These are phyloP conservation scores for Kingdonia uniflora DNA, from an alignment of 164 flowering plant genomes.

Conservation along the genomic window DNA sequence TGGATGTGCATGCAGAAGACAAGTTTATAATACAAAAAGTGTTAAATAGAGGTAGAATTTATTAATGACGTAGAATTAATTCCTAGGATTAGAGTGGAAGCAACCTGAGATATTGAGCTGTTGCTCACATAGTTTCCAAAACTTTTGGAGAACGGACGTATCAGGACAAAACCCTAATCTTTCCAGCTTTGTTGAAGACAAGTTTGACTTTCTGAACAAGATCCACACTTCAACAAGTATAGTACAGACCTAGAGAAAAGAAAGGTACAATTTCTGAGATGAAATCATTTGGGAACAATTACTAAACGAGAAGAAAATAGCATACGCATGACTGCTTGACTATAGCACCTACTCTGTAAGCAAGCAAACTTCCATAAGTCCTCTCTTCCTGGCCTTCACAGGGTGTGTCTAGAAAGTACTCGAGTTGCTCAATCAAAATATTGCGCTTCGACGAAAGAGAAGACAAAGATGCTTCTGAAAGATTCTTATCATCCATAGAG, in stretches of 20 bases:
- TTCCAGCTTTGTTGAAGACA: constrained; percentile 59
- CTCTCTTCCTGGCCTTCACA: constrained; percentile 26
- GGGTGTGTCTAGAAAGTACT: constrained; percentile 31
- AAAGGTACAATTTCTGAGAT: constrained; percentile 3
- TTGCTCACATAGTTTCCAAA: constrained; percentile 77
- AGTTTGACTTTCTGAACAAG: constrained; percentile 56
- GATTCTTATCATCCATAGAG: constrained; percentile 39
- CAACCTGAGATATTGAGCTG: constrained; percentile 69
- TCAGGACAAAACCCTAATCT: constrained; percentile 64
- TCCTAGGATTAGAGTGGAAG: too few species aligned
- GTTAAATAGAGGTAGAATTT: too few species aligned
- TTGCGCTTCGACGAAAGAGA: constrained; percentile 57
- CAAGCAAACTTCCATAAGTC: constrained; percentile 40
- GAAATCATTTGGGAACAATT: constrained; percentile 2
- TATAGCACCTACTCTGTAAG: constrained; percentile 51
- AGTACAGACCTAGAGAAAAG: constrained; percentile 50
- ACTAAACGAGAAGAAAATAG: neutral
- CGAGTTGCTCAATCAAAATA: constrained; percentile 58
- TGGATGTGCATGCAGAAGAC: too few species aligned
- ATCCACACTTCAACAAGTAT: constrained; percentile 78
- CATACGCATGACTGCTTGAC: too few species aligned
- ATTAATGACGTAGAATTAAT: too few species aligned
- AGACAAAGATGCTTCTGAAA: constrained; percentile 52
- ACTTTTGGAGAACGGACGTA: constrained; percentile 39
- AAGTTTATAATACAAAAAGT: too few species aligned